Base-by-base conservation (phyloP, 495 filamentous ascomycete genomes). In the Aspergillus nidulans region DNA sequence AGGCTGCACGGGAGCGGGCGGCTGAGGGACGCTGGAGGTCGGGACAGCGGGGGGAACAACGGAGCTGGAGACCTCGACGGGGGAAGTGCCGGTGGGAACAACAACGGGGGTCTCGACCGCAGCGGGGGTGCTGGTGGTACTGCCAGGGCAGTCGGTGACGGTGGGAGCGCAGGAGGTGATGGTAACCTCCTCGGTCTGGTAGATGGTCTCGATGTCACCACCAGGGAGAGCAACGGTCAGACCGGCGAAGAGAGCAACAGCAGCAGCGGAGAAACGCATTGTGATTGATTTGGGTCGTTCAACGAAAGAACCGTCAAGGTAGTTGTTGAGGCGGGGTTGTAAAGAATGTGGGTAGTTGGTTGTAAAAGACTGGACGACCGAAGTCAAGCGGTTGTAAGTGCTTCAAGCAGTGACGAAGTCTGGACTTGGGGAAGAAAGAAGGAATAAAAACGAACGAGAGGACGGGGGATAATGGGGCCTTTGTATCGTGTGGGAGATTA, bases 101-200 rank as follows among this genome's bases (percentile, higher is more conserved):
- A 41, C n/a, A 44, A 30, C 51, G 53, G 59, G 46, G 61, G 59
- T 57, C 20, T 53, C 42, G 30, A 55, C 47, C 58, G 53, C 59
- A 57, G 57, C 56, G 51, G 55, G 59, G 43, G 50, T 48, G 45
- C 59, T 58, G 48, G 59, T 60, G 55, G 52, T 59, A 49, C 55
- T 60, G 32, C 64, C 77, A 57, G 77, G 79, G 74, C 81, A 86
- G 76, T 82, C 66, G 54, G 79, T 84, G 57, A 86, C 80, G 39
- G 71, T 74, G 26, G 83, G 67, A 55, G 72, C 77, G 69, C 85
- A 88, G 24, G 77, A 82, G 64, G 76, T 84, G 73, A 84, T 70
- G 63, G 78, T 80, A 54, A 78, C 73, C 57, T 76, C 74, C 44
- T 74, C 68, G 61, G 80, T 84, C 69, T 69, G 61, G 75, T 77